Evolutionary conservation across 768 basidiomycete species (phyloP), one percentile per base, ranked within the genome.

Genomic region (Rhizopogon sp.): DNA sequence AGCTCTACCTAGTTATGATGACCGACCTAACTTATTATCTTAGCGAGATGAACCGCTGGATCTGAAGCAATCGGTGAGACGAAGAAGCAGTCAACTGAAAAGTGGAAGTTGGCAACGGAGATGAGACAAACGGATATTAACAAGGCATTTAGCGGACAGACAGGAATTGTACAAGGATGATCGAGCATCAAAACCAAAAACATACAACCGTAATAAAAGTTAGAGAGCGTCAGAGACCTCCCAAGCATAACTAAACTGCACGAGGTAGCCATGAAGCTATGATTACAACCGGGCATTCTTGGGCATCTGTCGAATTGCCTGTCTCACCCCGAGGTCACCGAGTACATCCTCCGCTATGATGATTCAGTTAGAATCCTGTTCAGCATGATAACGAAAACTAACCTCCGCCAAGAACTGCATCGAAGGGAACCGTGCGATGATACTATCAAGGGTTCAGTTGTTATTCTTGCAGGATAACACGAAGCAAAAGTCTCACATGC

Each of bases 271-370:
- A 16, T 17, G 29, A 53, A 47, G 42, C 5, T 16, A 7, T 39
- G 35, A 55, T 55, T 56, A 84, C 54, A 82, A 62, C 39, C 79
- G 72, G 28, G 75, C 71, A 54, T 79, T 73, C 64, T 70, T 74
- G 2, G 82, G 82, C 76, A 85, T 84, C 33, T 70, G 67, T 39
- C 79, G 73, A 58, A 83, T 72, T 13, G 82, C 82, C 65, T 83
- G 82, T 37, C 82, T 75, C 3, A 84, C 81, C 28, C 83, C 82
- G 4, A 85, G 69, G 60, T 84, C 83, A 8, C 74, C 79, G 28
- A 85, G 70, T 5, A 84, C 81, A 57, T 80, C 79, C 62, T 82
- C 78, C 58, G 82, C 80, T 80, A 56, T 54, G 35, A 9, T 33
- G 43, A 41, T 35, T 49, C 16, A 17, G 25, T 28, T 47, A n/a